phyloP scores from a whole-genome alignment of 371 early-diverging fungal genomes.

The Cladochytrium tenue region DNA sequence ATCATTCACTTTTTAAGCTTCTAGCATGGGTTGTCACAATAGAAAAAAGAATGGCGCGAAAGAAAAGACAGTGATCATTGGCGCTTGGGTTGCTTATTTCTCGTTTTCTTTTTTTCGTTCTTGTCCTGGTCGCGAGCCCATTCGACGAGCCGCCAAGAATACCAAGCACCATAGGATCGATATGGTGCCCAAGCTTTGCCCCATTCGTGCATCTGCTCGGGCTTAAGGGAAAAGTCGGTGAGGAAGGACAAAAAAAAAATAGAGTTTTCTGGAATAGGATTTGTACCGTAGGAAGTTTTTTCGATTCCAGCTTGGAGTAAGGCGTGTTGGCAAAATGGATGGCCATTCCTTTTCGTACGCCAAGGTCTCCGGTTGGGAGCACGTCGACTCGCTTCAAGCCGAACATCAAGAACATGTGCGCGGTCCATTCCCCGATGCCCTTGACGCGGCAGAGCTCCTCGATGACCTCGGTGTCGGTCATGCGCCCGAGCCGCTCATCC shows the following conservation, averaged over 20 bases:
- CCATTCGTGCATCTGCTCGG: constrained; percentile 49
- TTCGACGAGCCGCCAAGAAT: constrained; percentile 61
- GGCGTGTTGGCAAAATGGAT: constrained; percentile 49
- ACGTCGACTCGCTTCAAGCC: constrained; percentile 62
- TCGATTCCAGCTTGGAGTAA: not conserved
- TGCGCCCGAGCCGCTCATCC: not conserved
- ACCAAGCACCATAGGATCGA: constrained; percentile 66
- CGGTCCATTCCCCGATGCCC: constrained; percentile 51
- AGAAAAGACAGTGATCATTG: not conserved
- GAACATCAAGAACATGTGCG: constrained; percentile 73
- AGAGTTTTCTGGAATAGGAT: not conserved
- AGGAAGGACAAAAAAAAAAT: not conserved
- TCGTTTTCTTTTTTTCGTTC: not conserved
- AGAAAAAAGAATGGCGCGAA: too few species aligned
- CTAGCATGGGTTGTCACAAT: too few species aligned
- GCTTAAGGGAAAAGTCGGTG: constrained; percentile 7
- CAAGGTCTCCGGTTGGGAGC: constrained; percentile 65
- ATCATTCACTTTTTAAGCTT: too few species aligned
- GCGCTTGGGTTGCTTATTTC: not conserved
- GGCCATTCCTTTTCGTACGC: constrained; percentile 62
- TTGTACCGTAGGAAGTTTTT: not conserved
- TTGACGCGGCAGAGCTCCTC: not conserved
- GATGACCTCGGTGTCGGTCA: not conserved
- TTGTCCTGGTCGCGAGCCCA: not conserved
- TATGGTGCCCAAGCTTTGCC: constrained; percentile 63